Conservation (phyloP, 768 basidiomycete species). For the Termitomyces sp. region DNA sequence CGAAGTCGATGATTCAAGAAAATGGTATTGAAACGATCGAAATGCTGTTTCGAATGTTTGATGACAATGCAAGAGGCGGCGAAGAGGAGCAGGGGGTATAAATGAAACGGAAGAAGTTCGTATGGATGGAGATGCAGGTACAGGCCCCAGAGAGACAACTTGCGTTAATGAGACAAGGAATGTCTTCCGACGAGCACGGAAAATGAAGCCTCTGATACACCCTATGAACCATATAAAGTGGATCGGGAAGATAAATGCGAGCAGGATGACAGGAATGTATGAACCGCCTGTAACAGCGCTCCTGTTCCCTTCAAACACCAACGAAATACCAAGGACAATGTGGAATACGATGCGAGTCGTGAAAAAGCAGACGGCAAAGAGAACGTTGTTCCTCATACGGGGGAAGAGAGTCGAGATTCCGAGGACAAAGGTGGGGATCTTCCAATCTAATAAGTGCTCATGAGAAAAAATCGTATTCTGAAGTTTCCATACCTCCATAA, state of each 20-base stretch:
- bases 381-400: conserved; percentile 35
- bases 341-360: conserved; percentile 46
- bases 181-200: conserved; percentile 12
- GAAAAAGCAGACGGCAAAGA: conserved; percentile 48
- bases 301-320: conserved; percentile 22
- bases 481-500: conserved; percentile 38
- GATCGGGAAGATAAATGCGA: conserved; percentile 37
- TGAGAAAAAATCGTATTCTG: neutral
- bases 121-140: neutral
- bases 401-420: conserved; percentile 40
- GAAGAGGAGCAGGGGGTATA: neutral
- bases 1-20: neutral
- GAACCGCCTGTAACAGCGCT: conserved; percentile 24
- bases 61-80: conserved; percentile 1
- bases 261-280: conserved; percentile 30
- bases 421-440: conserved; percentile 52
- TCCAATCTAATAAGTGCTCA: conserved; percentile 21
- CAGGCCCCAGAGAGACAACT: neutral
- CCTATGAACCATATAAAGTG: conserved; percentile 51
- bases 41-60: conserved; percentile 7
- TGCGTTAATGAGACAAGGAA: neutral
- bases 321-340: conserved; percentile 26
- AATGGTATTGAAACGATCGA: conserved; percentile 5
- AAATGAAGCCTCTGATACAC: conserved; percentile 41
- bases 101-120: neutral